Conservation (phyloP, 2,329 filamentous ascomycete species). For the Alternaria conjuncta region DNA sequence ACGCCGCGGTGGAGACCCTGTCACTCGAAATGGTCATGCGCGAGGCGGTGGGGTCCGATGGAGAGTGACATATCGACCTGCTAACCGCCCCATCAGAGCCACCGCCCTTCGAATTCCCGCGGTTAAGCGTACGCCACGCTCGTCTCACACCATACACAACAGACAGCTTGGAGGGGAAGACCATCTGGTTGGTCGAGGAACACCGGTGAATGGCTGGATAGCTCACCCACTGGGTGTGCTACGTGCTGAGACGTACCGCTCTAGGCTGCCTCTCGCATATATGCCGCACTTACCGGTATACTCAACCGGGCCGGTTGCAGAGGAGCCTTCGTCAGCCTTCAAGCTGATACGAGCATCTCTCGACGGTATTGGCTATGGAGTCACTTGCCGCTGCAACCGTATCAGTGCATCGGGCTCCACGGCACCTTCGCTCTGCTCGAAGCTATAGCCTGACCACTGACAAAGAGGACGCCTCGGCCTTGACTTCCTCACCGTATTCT, state of each 20-base stretch:
- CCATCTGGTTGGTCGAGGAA: not conserved
- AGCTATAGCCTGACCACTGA: not conserved
- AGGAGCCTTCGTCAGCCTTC: not conserved
- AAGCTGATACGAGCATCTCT: not conserved
- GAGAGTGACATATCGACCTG: conserved; percentile 12
- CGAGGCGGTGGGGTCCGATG: conserved; percentile 4
- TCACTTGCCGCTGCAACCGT: not conserved
- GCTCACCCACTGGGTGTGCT: not conserved
- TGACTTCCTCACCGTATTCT: not conserved
- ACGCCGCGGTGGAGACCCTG: conserved; percentile 1
- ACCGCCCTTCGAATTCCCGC: not conserved
- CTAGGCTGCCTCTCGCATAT: conserved; percentile 6
- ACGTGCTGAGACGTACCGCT: conserved; percentile 2
- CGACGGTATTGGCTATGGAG: not conserved
- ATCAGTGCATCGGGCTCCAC: not conserved
- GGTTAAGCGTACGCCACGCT: not conserved
- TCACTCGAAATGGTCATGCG: conserved; percentile 5
- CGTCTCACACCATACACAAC: not conserved
- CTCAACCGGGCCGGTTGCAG: not conserved
- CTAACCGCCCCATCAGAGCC: not conserved
- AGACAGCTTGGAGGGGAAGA: not conserved
- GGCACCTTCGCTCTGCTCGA: not conserved
- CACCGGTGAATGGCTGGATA: not conserved
- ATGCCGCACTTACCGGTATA: conserved; percentile 3
- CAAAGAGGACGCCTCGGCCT: not conserved